These are phyloP conservation scores for Calonectria montana DNA, from an alignment of 2,329 filamentous ascomycete genomes.

Conservation along the genomic window DNA sequence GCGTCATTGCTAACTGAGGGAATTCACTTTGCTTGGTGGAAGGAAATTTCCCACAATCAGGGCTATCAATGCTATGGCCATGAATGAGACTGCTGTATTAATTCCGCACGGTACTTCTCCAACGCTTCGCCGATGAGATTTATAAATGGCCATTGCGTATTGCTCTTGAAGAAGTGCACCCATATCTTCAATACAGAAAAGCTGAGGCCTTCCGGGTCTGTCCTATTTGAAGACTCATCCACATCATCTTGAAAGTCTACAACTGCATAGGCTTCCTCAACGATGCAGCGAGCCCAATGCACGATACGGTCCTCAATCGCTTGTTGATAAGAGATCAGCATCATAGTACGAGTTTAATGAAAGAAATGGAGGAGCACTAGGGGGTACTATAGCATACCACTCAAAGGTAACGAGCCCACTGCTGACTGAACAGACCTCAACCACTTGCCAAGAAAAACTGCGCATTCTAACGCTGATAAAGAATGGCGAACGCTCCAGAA, in stretches of 20 bases:
- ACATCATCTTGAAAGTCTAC: constrained; percentile 54
- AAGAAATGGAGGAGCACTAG: too few relatives aligned
- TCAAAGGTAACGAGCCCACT: constrained; percentile 35
- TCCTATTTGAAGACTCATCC: constrained; percentile 26
- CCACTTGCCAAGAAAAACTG: constrained; percentile 65
- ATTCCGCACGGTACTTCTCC: constrained; percentile 47
- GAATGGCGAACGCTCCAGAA: constrained; percentile 70
- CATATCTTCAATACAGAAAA: constrained; percentile 57
- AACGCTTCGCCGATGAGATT: constrained; percentile 57
- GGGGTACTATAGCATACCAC: constrained; percentile 35
- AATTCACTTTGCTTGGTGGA: too few relatives aligned
- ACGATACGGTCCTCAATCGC: constrained; percentile 57
- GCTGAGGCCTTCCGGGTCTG: constrained; percentile 46
- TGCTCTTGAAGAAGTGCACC: constrained; percentile 59
- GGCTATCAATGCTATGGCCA: background rate
- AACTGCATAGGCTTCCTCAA: constrained; percentile 55
- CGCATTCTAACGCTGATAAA: constrained; percentile 65
- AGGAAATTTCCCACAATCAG: too few relatives aligned
- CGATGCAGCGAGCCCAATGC: constrained; percentile 58
- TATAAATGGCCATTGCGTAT: constrained; percentile 61
- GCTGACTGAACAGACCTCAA: constrained; percentile 45
- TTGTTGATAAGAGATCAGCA: constrained; percentile 26
- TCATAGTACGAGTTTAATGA: background rate
- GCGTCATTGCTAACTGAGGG: too few relatives aligned
- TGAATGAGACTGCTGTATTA: constrained; percentile 9